Evolutionary conservation across 192 early-diverging fungal species (phyloP).

Genomic region (Coemansia sp.): DNA sequence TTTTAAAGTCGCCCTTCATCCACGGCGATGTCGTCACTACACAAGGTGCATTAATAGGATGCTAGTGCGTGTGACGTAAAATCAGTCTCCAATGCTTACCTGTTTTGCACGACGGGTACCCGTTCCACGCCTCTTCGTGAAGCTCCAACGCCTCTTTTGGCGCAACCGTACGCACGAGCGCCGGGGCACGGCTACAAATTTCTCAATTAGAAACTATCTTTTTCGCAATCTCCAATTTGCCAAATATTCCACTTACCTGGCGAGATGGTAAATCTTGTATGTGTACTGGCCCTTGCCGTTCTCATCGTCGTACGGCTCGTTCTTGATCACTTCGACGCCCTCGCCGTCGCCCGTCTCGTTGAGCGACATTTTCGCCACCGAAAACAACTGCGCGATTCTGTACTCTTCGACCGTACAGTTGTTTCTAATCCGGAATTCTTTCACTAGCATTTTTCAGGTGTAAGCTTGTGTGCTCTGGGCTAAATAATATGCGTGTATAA

Average conservation of each 20-base stretch:
- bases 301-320: slow-evolving; percentile 74
- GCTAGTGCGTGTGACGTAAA: background rate
- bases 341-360: slow-evolving; percentile 78
- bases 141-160: slow-evolving; percentile 67
- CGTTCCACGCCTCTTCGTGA: slow-evolving; percentile 83
- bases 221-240: background rate
- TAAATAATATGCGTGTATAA: too few species aligned
- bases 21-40: slow-evolving; percentile 60
- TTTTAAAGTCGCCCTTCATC: slow-evolving; percentile 69
- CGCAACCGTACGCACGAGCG: slow-evolving; percentile 60
- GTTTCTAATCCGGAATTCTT: slow-evolving; percentile 75
- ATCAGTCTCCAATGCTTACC: slow-evolving; percentile 16
- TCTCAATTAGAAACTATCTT: background rate
- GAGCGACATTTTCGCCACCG: slow-evolving; percentile 73
- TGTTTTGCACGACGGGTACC: slow-evolving; percentile 68
- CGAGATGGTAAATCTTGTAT: slow-evolving; percentile 70
- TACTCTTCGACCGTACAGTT: slow-evolving; percentile 76
- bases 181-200: slow-evolving; percentile 59
- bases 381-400: slow-evolving; percentile 73
- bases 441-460: slow-evolving; percentile 33
- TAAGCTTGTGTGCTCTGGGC: too few species aligned
- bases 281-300: slow-evolving; percentile 77
- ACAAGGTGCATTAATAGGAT: background rate
- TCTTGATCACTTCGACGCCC: slow-evolving; percentile 74
- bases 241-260: slow-evolving; percentile 14